phyloP scores from a whole-genome alignment of 169 alveolate genomes.

The Prorocentrum cordatum region DNA sequence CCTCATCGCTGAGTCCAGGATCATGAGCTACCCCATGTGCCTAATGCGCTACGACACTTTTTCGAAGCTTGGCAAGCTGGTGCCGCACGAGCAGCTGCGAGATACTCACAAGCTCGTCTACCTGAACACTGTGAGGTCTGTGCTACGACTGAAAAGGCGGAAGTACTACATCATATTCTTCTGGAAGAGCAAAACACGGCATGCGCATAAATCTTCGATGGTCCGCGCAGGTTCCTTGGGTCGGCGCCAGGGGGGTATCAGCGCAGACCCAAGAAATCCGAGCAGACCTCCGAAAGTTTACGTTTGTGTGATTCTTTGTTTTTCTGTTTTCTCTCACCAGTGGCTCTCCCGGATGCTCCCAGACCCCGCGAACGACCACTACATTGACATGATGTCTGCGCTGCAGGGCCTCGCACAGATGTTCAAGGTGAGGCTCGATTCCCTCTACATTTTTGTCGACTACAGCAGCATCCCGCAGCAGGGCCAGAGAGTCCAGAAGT shows the following conservation, averaged over 20 bases:
- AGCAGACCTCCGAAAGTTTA: no score
- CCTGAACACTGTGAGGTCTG: background rate
- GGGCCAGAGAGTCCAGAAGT: background rate
- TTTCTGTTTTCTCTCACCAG: slow-evolving; percentile 16
- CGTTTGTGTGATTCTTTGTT: background rate
- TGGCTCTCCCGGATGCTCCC: background rate
- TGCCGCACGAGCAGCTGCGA: background rate
- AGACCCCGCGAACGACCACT: background rate
- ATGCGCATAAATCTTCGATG: background rate
- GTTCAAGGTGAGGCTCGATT: background rate
- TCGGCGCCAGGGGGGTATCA: background rate
- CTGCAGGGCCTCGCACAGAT: background rate
- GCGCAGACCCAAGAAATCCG: no score
- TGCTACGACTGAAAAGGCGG: no score
- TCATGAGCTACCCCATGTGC: background rate
- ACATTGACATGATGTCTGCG: background rate
- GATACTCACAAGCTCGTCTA: background rate
- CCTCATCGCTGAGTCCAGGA: no score
- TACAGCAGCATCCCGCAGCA: slow-evolving; percentile 22
- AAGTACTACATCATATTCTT: no score
- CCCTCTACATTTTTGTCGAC: background rate
- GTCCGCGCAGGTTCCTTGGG: background rate
- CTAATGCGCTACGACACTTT: background rate
- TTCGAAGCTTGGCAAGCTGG: background rate
- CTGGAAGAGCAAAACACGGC: background rate